phyloP scores from a whole-genome alignment of 345 rosid genomes.

The Noccaea bulbosa region DNA sequence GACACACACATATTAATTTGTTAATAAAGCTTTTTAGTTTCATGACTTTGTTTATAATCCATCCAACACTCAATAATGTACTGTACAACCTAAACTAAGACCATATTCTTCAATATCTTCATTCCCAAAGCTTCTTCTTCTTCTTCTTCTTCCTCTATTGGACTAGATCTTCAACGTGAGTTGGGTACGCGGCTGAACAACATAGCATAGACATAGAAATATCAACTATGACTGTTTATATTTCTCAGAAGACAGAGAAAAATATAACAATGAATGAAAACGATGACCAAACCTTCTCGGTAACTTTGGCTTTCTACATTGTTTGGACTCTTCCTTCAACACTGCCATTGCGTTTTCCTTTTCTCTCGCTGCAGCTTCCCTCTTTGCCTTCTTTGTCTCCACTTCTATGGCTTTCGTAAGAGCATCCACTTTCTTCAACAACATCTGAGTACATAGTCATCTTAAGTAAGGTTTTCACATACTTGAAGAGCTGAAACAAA shows the following conservation, averaged over 20 bases:
- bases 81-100: constrained; percentile 30
- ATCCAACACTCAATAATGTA: constrained; percentile 18
- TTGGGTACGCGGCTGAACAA: constrained; percentile 39
- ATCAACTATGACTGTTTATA: constrained; percentile 17
- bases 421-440: constrained; percentile 80
- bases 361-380: constrained; percentile 73
- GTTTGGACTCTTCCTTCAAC: constrained; percentile 37
- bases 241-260: constrained; percentile 14
- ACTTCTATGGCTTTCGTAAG: constrained; percentile 73
- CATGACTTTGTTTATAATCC: constrained; percentile 23
- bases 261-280: not conserved
- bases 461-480: constrained; percentile 10
- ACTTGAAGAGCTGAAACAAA: not conserved
- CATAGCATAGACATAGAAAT: not conserved
- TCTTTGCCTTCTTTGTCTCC: constrained; percentile 78
- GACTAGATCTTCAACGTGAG: constrained; percentile 33
- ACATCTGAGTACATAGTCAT: constrained; percentile 54
- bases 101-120: constrained; percentile 17
- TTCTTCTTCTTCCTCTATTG: constrained; percentile 30
- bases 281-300: constrained; percentile 40
- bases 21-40: constrained; percentile 22
- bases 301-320: constrained; percentile 36
- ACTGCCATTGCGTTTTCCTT: constrained; percentile 53
- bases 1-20: constrained; percentile 1
- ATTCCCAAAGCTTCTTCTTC: constrained; percentile 11